These are phyloP conservation scores for Anisodus tanguticus DNA, from an alignment of 257 asterid genomes.

Conservation along the genomic window DNA sequence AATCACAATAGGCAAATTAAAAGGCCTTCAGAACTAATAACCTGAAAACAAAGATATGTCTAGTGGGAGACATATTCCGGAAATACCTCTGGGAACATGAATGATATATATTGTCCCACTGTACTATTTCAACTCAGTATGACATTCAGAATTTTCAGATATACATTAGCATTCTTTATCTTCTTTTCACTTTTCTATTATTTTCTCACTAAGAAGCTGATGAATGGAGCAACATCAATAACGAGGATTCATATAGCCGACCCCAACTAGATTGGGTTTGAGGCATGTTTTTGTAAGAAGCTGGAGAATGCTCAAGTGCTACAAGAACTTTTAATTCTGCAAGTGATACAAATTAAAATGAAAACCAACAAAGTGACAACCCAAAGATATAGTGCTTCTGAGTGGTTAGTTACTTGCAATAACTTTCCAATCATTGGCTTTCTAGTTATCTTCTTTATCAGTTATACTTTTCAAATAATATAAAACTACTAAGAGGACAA, in stretches of 20 bases:
- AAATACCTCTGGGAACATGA: background rate
- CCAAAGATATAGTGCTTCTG: background rate
- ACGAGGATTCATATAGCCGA: background rate
- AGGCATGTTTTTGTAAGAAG: slow-evolving; percentile 16
- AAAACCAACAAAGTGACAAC: background rate
- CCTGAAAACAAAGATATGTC: background rate
- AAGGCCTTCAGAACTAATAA: slow-evolving; percentile 15
- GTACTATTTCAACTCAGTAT: slow-evolving; percentile 8
- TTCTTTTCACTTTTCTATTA: slow-evolving; percentile 6
- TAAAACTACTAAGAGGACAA: background rate
- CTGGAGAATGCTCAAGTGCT: background rate
- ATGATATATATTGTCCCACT: background rate
- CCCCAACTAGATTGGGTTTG: slow-evolving; percentile 9
- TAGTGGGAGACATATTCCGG: background rate
- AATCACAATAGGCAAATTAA: background rate
- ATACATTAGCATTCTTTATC: background rate
- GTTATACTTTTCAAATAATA: background rate
- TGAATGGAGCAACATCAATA: background rate
- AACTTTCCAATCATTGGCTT: background rate
- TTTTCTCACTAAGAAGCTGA: background rate
- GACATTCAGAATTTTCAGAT: background rate
- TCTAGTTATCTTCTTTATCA: background rate
- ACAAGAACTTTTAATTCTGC: background rate
- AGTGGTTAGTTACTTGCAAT: background rate
- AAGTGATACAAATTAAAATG: background rate